Conservation (phyloP, 176 grass and related monocot species). For the Oryza australiensis region DNA sequence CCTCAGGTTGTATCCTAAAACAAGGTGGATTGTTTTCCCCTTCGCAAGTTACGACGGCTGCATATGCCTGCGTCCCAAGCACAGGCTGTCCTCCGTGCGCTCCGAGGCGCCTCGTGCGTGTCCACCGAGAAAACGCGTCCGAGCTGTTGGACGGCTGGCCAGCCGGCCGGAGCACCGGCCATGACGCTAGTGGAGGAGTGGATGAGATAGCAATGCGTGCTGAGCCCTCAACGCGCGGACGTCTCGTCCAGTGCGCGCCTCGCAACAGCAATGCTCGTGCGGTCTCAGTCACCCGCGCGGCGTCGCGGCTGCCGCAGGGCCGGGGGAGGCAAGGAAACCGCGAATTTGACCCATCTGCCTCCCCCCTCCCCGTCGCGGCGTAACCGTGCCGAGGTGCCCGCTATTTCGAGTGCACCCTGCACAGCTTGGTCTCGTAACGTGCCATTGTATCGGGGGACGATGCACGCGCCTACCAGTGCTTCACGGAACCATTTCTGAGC, state of each 20-base stretch:
- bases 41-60: constrained; percentile 3
- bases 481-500: too few relatives aligned
- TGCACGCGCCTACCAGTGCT: neutral
- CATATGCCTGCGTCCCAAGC: neutral
- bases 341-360: neutral
- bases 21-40: constrained; percentile 2
- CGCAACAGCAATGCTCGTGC: constrained; percentile 21
- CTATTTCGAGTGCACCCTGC: neutral
- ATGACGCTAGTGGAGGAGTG: constrained; percentile 18
- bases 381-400: neutral
- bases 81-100: constrained; percentile 38
- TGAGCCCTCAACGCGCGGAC: neutral
- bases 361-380: neutral
- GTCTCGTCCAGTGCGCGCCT: neutral
- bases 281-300: constrained; percentile 8
- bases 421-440: neutral
- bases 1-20: neutral
- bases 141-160: constrained; percentile 14
- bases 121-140: constrained; percentile 37
- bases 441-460: neutral
- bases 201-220: constrained; percentile 9
- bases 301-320: neutral
- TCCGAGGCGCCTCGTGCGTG: constrained; percentile 43
- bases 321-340: neutral
- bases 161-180: constrained; percentile 27